Base-by-base conservation (phyloP, 2,329 filamentous ascomycete species). In the Fusarium sp. region DNA sequence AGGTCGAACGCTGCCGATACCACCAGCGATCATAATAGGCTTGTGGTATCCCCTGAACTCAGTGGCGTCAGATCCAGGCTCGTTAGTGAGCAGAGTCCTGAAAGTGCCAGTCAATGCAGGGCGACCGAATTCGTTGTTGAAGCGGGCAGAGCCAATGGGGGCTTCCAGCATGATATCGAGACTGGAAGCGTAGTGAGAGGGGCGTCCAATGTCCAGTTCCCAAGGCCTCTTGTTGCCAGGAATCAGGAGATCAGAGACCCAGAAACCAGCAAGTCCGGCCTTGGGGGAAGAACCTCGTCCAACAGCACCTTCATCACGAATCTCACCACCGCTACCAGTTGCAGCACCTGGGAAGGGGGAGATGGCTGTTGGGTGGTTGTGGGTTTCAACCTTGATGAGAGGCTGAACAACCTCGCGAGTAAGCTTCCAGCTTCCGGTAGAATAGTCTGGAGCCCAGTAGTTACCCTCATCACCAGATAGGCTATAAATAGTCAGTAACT, bases 121-220 rank as follows among this genome's bases (percentile, higher is more conserved):
- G 39, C 96, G 89, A 26, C 96, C 96, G 75, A 98, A 99, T 77
- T 98, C 96, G 77, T 99, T 99, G 84, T 98, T 98, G 85, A 97
- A 98, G 21, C 93, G 90, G 52, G 96, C 96, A 74, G 93, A 96
- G 37, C 96, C 96, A 73, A 99, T 96, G 1, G 96, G 96, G 0
- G 94, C 96, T 79, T 99, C 95, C 13, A 98, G 85, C 95, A 99
- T 98, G 74, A 99, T 98, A 77, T 98, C 94, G 39, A 98, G 84
- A 81, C 92, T 94, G 82, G 93, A 97, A 21, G 96, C 94, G 76
- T 97, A 96, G 81, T 99, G 96, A 45, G 89, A 87, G 7, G 96
- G 96, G 77, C 92, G 94, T 51, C 96, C 96, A 58, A 97, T 88
- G 76, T 98, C 92, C 31, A 93, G 83, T 79, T 99, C 96, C 96